phyloP scores from a whole-genome alignment of 345 rosid species.

The Citrus australasica region DNA sequence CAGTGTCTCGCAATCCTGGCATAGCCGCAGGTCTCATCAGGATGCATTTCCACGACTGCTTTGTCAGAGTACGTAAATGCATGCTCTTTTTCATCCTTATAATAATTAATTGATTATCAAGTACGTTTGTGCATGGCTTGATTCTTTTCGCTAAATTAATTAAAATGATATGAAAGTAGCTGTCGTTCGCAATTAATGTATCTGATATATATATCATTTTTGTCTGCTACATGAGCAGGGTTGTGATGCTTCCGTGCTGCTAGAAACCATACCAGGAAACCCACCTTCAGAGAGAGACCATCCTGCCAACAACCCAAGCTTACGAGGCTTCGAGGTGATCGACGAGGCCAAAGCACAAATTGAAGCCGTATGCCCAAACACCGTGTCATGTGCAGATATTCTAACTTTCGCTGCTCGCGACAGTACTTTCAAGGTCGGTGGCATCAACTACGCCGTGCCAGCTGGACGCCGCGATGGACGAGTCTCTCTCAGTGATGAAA shows the following conservation, averaged over 20 bases:
- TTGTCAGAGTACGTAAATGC: constrained; percentile 25
- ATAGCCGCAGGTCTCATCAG: constrained; percentile 33
- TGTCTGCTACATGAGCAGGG: constrained; percentile 24
- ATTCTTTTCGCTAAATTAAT: background rate
- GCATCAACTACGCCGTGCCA: constrained; percentile 30
- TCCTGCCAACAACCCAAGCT: constrained; percentile 36
- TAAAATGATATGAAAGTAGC: background rate
- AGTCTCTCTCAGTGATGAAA: constrained; percentile 24
- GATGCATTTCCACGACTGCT: constrained; percentile 40
- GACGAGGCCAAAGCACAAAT: constrained; percentile 38
- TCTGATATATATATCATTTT: background rate
- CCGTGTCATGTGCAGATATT: constrained; percentile 52
- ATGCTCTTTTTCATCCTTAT: background rate
- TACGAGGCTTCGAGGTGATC: constrained; percentile 47
- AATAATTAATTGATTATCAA: background rate
- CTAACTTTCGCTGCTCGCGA: constrained; percentile 54
- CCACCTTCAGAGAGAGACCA: constrained; percentile 35
- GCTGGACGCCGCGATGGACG: constrained; percentile 47
- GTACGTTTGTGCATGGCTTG: too few species aligned
- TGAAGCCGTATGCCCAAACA: constrained; percentile 40
- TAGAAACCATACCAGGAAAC: constrained; percentile 23
- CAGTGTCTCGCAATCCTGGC: constrained; percentile 18
- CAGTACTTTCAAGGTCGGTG: constrained; percentile 30
- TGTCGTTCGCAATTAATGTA: background rate
- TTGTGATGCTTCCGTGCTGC: constrained; percentile 50